These are phyloP conservation scores for Hibiscus mutabilis DNA, from an alignment of 345 rosid genomes.

Conservation along the genomic window DNA sequence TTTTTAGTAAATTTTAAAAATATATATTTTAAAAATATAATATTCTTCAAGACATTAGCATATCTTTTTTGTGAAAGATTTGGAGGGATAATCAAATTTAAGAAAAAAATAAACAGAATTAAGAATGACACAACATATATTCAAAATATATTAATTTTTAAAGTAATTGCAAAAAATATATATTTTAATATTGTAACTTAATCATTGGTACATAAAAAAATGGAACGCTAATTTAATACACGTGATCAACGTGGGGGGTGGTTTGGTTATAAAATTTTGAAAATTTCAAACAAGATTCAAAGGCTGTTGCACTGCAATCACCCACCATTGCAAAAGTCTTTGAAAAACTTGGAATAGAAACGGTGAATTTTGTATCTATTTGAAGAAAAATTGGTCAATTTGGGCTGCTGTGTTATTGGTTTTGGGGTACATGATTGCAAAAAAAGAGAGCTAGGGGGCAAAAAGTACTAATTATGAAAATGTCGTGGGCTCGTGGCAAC, in stretches of 20 bases:
- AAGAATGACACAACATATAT: too few relatives aligned
- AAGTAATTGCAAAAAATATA: too few relatives aligned
- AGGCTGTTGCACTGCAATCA: neutral
- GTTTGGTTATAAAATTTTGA: neutral
- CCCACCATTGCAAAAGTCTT: neutral
- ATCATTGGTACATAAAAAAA: neutral
- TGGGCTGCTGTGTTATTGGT: neutral
- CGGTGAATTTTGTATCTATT: neutral
- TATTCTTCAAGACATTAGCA: neutral
- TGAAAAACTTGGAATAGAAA: neutral
- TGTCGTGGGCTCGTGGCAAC: neutral
- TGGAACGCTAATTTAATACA: too few relatives aligned
- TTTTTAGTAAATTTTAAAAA: too few relatives aligned
- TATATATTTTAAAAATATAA: neutral
- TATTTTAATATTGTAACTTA: neutral
- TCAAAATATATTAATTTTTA: neutral
- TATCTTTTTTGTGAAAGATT: neutral
- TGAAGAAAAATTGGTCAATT: neutral
- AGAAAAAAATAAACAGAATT: neutral
- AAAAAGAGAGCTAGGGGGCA: neutral
- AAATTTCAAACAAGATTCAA: neutral
- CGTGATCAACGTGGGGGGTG: neutral
- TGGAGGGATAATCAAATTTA: neutral
- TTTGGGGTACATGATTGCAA: neutral
- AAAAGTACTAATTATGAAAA: neutral